phyloP scores from a whole-genome alignment of 768 basidiomycete species.

The Psilocybe cubensis region DNA sequence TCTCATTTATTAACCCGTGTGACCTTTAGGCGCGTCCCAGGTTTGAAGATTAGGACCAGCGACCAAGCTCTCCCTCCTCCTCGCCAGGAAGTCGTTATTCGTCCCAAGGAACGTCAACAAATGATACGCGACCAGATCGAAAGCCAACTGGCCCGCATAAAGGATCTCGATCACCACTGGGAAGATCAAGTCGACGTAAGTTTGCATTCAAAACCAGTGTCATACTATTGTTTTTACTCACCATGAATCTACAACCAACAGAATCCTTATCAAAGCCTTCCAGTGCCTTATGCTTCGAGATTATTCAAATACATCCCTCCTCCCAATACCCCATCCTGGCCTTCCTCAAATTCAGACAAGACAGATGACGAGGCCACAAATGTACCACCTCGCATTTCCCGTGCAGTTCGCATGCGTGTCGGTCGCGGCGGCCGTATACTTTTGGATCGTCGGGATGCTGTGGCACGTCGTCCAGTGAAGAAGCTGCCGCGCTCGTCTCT shows the following conservation, averaged over 20 bases:
- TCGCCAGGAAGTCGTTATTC: conserved; percentile 54
- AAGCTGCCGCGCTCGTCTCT: conserved; percentile 31
- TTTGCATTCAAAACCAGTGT: conserved; percentile 2
- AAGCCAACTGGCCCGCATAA: conserved; percentile 59
- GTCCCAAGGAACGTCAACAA: conserved; percentile 67
- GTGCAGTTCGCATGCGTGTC: conserved; percentile 70
- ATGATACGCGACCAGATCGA: conserved; percentile 67
- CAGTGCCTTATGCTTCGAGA: conserved; percentile 59
- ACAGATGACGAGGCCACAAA: conserved; percentile 30
- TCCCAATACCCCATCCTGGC: conserved; percentile 35
- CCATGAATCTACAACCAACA: conserved; percentile 32
- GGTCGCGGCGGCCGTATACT: conserved; percentile 84
- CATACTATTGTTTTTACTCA: conserved; percentile 1
- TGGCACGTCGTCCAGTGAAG: conserved; percentile 24
- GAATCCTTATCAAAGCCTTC: conserved; percentile 73
- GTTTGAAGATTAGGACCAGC: conserved; percentile 56
- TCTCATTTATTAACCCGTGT: conserved; percentile 9
- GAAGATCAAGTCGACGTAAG: conserved; percentile 86
- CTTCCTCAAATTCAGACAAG: conserved; percentile 28
- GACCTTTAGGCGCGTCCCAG: conserved; percentile 47
- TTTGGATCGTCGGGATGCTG: conserved; percentile 67
- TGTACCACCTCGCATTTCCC: conserved; percentile 27
- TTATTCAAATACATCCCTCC: conserved; percentile 67
- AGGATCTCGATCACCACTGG: conserved; percentile 80
- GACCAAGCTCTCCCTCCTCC: conserved; percentile 43